Evolutionary conservation across 345 rosid species (phyloP).

Genomic region (Syzygium jambos): DNA sequence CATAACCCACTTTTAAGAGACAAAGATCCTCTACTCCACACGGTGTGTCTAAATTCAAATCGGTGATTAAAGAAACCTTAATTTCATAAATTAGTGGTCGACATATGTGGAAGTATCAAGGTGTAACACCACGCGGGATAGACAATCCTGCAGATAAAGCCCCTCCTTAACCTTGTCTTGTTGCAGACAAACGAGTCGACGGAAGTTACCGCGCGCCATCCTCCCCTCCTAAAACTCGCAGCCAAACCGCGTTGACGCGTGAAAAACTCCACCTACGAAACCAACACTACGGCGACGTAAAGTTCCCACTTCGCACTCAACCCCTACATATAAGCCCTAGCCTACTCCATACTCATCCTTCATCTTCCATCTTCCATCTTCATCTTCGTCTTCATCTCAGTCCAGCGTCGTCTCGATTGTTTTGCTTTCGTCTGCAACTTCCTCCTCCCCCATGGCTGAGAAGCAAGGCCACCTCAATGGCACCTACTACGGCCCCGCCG

Average conservation of each 20-base stretch:
- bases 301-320: neutral
- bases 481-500: slow-evolving; percentile 16
- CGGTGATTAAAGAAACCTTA: neutral
- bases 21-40: neutral
- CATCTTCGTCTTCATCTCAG: neutral
- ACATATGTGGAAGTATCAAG: neutral
- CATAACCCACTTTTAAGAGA: neutral
- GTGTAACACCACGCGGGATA: neutral
- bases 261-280: neutral
- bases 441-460: neutral
- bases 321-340: neutral
- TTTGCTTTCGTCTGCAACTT: neutral
- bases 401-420: neutral
- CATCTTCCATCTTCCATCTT: neutral
- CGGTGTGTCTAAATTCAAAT: neutral
- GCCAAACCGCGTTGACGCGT: neutral
- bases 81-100: neutral
- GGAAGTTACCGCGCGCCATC: neutral
- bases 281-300: neutral
- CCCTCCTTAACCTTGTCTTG: neutral
- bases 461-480: slow-evolving; percentile 9
- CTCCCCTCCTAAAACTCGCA: neutral
- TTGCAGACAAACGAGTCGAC: neutral
- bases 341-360: neutral
- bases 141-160: neutral